These are phyloP conservation scores for Zychaea mexicana DNA, from an alignment of 371 early-diverging fungal species.

Conservation along the genomic window DNA sequence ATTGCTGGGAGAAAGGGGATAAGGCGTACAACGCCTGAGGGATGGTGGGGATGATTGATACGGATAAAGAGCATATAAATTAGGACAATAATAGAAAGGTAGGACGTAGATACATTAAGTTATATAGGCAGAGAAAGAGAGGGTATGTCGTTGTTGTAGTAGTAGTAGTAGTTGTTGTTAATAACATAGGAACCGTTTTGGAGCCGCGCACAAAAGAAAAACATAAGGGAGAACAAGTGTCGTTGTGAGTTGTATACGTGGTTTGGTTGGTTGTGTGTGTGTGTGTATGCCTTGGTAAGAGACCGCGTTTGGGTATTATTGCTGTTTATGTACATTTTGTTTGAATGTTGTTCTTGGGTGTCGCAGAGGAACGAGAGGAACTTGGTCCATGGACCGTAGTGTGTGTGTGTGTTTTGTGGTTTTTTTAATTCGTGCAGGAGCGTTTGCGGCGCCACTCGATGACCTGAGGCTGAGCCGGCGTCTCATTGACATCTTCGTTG, in stretches of 20 bases:
- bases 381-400: neutral
- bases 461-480: conserved; percentile 20
- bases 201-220: conserved; percentile 4
- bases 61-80: neutral
- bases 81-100: neutral
- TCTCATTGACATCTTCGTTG: conserved; percentile 25
- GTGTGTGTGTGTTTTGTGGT: neutral
- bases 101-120: conserved; percentile 2
- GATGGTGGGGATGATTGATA: neutral
- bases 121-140: neutral
- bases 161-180: no score
- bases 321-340: conserved; percentile 12
- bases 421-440: conserved; percentile 22
- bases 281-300: neutral
- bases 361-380: conserved; percentile 3
- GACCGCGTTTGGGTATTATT: conserved; percentile 15
- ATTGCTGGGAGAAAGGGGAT: no score
- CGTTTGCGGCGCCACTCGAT: conserved; percentile 52
- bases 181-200: conserved; percentile 3
- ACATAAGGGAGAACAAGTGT: neutral
- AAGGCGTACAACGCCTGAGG: conserved; percentile 12
- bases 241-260: neutral
- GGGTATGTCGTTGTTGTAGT: no score
- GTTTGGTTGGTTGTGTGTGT: neutral
- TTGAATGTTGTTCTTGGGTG: neutral